Evolutionary conservation across 2,329 filamentous ascomycete genomes (phyloP).

Genomic region (Aspergillus floridensis): DNA sequence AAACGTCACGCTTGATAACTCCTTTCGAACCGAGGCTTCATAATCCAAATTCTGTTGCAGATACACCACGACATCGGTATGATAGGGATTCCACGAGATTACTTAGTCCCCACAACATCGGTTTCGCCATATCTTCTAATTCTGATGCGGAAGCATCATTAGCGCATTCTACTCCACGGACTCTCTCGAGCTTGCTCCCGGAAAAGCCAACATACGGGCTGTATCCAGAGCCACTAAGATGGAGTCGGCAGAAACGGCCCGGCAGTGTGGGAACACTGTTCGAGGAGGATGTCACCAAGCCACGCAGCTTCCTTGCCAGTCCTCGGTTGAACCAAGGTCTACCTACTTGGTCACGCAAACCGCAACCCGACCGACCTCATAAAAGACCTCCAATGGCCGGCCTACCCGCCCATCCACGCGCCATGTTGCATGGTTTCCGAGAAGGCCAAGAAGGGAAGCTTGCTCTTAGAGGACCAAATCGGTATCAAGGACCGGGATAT

Average conservation of each 20-base stretch:
- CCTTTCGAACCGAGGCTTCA: conserved; percentile 17
- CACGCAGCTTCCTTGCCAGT: conserved; percentile 16
- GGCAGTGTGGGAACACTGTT: conserved; percentile 36
- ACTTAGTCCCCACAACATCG: conserved; percentile 24
- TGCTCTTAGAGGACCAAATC: conserved; percentile 7
- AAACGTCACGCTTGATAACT: conserved; percentile 21
- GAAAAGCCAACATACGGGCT: conserved; percentile 33
- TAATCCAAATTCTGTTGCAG: conserved; percentile 22
- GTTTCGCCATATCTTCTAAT: conserved; percentile 30
- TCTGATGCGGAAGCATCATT: conserved; percentile 30
- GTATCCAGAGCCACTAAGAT: conserved; percentile 40
- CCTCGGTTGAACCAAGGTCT: conserved; percentile 11
- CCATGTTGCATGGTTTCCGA: conserved; percentile 30
- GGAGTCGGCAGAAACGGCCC: conserved; percentile 27
- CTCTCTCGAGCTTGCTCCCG: conserved; percentile 38
- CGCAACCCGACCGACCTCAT: conserved; percentile 5
- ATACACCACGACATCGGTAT: conserved; percentile 13
- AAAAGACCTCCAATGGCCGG: conserved; percentile 22
- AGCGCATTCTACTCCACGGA: conserved; percentile 36
- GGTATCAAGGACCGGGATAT: conserved; percentile 15
- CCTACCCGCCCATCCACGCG: conserved; percentile 37
- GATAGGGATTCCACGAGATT: not conserved
- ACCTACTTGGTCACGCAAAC: conserved; percentile 1
- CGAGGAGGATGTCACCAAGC: conserved; percentile 36
- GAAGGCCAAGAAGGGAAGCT: conserved; percentile 16